A percentile compares a stretch with the other conserved stretches of the same genome.
Conservation (phyloP, 139 green algal species). For the Auxenochlorella pyrenoidosa region DNA sequence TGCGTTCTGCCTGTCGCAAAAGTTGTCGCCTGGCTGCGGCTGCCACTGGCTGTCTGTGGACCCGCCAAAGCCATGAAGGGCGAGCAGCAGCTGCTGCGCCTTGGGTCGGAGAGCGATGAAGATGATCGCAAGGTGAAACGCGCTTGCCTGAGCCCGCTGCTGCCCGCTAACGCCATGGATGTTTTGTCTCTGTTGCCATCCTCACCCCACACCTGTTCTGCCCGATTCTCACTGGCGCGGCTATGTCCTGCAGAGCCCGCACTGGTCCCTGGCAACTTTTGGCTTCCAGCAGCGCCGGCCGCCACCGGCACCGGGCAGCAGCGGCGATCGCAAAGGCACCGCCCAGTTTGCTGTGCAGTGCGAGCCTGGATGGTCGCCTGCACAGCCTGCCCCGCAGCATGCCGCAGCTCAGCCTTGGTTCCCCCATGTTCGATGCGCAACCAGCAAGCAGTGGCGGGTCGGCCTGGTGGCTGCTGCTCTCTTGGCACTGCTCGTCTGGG, state of each 20-base stretch:
- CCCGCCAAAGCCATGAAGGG: background rate
- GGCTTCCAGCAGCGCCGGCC: background rate
- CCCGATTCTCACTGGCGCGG: no score
- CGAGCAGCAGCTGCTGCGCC: background rate
- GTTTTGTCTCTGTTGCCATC: no score
- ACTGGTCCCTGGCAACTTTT: conserved; percentile 5
- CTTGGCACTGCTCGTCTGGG: background rate
- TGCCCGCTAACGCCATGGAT: no score
- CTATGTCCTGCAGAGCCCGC: background rate
- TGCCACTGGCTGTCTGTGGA: background rate
- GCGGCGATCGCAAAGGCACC: background rate
- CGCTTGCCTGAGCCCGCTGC: no score
- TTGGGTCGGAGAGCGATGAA: background rate
- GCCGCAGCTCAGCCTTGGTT: background rate
- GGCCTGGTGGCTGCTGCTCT: background rate
- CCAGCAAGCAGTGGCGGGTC: background rate
- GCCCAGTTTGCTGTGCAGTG: background rate
- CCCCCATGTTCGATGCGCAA: background rate
- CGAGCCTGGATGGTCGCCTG: background rate
- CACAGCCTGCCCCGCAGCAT: background rate
- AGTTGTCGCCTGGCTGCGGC: background rate
- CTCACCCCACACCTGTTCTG: no score
- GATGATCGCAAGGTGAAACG: background rate
- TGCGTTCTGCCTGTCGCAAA: no score
- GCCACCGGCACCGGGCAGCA: background rate